Base-by-base conservation (phyloP, 2,329 filamentous ascomycete genomes). In the Beauveria asiatica region DNA sequence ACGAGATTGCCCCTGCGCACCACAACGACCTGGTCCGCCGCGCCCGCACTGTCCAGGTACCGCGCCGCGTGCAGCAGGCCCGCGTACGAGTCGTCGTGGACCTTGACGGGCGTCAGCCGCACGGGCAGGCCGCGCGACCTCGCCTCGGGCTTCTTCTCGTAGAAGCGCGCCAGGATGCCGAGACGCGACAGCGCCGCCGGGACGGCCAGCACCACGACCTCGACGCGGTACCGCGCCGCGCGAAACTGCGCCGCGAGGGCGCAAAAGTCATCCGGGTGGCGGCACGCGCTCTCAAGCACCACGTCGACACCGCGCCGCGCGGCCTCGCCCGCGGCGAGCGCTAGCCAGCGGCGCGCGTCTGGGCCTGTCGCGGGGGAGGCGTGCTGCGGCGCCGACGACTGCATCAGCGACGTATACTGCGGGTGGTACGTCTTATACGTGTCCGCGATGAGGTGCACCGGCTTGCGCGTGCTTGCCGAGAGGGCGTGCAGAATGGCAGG, bases 341-440 rank as follows among this genome's bases (percentile, higher is more conserved):
- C 66, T 11, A 80, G 75, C 78, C 78, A 80, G 45, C 66, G 64
- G 21, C 77, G 73, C 3, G 78, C 78, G 64, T 78, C 76, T 42
- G 67, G 67, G 3, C 72, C 69, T 3, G 75, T 73, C 5, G 75
- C 75, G 0, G 72, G 65, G 3, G 73, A 74, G 3, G 77, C 75
- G 19, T 76, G 68, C 2, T 67, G 62, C 4, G 74, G 72, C 16
- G 66, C 62, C 2, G 37, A 11, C 2, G 64, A 65, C 19, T 67
- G 63, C 5, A 74, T 62, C 27, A 76, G 68, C 3, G 57, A n/a
- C 16, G 63, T 33, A 67, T 78, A 78, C 19, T 69, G 62, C 0
- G 78, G 78, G 67, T 80, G 77, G 68, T 78, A 75, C 4, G 73
- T 72, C 65, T 80, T 80, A 73, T 78, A 79, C 23, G 75, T 75